Evolutionary conservation across 176 grass and related monocot genomes (phyloP).

Genomic region (Oryza meyeriana): DNA sequence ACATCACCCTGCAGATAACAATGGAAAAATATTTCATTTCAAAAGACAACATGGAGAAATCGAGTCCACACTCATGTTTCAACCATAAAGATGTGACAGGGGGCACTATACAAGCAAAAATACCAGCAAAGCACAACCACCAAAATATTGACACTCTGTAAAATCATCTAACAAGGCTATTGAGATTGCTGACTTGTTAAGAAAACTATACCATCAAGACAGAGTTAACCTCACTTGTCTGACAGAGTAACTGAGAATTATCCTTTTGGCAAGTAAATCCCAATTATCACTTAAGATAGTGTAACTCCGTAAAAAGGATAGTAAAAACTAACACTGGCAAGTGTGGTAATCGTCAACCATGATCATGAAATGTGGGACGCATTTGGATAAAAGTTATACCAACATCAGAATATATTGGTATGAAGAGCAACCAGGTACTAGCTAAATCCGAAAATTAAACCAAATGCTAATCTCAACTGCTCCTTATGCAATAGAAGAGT

Average conservation of each 20-base stretch:
- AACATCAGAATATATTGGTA: not conserved
- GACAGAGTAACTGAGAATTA: not conserved
- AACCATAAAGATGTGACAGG: not conserved
- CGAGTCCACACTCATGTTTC: not conserved
- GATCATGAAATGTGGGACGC: not conserved
- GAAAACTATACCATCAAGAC: not conserved
- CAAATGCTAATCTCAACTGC: too few species aligned
- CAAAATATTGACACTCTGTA: not conserved
- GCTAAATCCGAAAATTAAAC: too few species aligned
- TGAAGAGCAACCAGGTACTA: not conserved
- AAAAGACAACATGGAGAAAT: not conserved
- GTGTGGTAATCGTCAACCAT: too few species aligned
- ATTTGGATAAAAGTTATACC: not conserved
- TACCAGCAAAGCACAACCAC: not conserved
- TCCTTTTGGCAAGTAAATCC: not conserved
- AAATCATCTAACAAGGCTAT: not conserved
- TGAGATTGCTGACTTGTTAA: constrained; percentile 12
- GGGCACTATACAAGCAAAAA: not conserved
- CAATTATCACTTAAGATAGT: not conserved
- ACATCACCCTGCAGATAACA: constrained; percentile 39
- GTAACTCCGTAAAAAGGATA: not conserved
- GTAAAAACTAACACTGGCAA: not conserved
- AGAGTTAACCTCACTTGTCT: not conserved
- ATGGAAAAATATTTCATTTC: not conserved
- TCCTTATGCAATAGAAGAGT: too few species aligned